Conservation (phyloP, 2,329 filamentous ascomycete species). For the Pyricularia sp. region DNA sequence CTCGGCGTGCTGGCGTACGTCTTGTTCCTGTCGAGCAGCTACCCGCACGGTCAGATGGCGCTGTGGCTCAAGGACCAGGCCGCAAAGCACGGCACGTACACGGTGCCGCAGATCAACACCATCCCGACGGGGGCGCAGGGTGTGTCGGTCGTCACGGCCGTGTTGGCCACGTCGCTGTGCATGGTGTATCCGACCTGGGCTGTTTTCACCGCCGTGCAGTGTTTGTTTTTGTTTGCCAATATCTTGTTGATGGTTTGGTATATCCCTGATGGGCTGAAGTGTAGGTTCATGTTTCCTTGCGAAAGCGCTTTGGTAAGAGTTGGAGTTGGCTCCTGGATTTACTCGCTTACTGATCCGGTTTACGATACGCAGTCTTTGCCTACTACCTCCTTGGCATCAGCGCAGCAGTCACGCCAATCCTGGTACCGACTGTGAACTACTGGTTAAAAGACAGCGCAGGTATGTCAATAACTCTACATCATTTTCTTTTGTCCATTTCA, state of each 20-base stretch:
- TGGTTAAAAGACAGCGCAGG: not conserved
- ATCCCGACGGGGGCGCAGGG: constrained; percentile 21
- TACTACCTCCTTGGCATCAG: constrained; percentile 1
- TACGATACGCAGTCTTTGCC: not conserved
- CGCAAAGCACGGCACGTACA: constrained; percentile 15
- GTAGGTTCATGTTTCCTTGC: not conserved
- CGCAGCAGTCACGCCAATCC: not conserved
- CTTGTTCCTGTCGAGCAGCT: constrained; percentile 1
- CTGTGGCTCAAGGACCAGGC: constrained; percentile 12
- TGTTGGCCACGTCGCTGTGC: not conserved
- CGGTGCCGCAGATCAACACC: constrained; percentile 28
- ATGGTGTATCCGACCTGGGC: constrained; percentile 1
- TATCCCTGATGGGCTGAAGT: not conserved
- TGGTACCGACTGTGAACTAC: constrained; percentile 1
- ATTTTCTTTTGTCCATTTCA: not conserved
- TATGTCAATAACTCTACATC: not conserved
- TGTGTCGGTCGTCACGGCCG: not conserved
- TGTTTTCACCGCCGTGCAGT: not conserved
- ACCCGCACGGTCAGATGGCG: constrained; percentile 1
- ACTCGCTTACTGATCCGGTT: not conserved
- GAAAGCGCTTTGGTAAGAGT: not conserved
- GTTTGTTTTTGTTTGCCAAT: not conserved
- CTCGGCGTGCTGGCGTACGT: constrained; percentile 1
- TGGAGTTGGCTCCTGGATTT: not conserved
- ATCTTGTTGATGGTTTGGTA: constrained; percentile 1